Evolutionary conservation across 495 filamentous ascomycete genomes (phyloP).

Genomic region (Alectoria sarmentosa): DNA sequence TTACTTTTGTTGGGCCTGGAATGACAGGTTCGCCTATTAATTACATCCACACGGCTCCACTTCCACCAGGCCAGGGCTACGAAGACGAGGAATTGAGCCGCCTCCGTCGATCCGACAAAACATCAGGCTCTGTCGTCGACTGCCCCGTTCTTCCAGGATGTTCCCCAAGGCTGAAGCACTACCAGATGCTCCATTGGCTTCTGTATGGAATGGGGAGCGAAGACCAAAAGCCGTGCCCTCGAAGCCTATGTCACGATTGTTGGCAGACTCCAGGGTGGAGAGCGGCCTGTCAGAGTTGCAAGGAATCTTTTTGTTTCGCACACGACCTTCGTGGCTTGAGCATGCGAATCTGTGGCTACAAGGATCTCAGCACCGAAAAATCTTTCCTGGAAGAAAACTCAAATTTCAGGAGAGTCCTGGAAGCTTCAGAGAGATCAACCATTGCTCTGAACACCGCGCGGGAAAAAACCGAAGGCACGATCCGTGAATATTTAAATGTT

Average conservation of each 20-base stretch:
- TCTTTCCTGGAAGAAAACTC: conserved; percentile 9
- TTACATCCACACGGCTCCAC: conserved; percentile 49
- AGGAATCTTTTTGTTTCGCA: conserved; percentile 52
- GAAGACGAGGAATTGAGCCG: conserved; percentile 45
- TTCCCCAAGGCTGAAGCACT: conserved; percentile 32
- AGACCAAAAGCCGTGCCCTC: conserved; percentile 45
- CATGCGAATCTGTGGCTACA: conserved; percentile 53
- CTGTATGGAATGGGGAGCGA: conserved; percentile 39
- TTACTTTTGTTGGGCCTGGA: conserved; percentile 43
- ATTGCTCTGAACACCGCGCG: background rate
- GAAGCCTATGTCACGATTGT: conserved; percentile 54
- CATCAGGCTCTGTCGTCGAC: background rate
- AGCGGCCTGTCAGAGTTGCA: conserved; percentile 50
- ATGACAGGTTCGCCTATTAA: conserved; percentile 47
- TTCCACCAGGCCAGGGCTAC: conserved; percentile 47
- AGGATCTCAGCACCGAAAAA: conserved; percentile 50
- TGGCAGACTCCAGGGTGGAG: conserved; percentile 53
- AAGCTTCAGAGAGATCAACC: background rate
- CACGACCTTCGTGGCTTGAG: conserved; percentile 55
- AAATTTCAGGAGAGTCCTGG: conserved; percentile 3
- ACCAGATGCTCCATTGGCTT: conserved; percentile 47
- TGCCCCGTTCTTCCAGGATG: background rate
- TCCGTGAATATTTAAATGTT: background rate
- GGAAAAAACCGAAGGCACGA: background rate
- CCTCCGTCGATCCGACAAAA: conserved; percentile 3